These are phyloP conservation scores for Leishmania major DNA, from an alignment of 208 protist species.

Conservation along the genomic window DNA sequence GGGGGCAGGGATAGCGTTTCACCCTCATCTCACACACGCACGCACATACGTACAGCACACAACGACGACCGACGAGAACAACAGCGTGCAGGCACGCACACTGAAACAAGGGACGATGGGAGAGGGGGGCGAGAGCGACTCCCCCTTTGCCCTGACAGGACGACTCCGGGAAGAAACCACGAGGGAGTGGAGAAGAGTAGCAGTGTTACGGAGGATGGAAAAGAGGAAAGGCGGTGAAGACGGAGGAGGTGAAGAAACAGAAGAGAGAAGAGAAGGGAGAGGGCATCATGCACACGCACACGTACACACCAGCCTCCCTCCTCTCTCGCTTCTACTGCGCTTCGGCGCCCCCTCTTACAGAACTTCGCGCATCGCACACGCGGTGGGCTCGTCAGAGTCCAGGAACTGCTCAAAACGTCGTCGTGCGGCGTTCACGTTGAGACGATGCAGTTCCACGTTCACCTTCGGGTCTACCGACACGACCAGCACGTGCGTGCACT, in stretches of 20 bases:
- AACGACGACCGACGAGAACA: neutral
- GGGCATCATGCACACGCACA: neutral
- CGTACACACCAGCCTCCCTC: neutral
- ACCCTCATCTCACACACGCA: neutral
- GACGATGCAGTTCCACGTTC: constrained; percentile 78
- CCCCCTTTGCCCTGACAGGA: neutral
- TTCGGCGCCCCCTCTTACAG: constrained; percentile 31
- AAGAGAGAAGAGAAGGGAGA: neutral
- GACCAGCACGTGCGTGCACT: constrained; percentile 86
- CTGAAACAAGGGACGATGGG: neutral
- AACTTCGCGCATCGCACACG: constrained; percentile 81
- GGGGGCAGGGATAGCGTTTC: neutral
- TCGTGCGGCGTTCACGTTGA: constrained; percentile 74
- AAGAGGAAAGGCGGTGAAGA: neutral
- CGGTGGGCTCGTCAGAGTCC: constrained; percentile 62
- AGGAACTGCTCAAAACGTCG: constrained; percentile 73
- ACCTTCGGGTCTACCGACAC: constrained; percentile 74
- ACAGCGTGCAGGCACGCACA: neutral
- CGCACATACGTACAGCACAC: neutral
- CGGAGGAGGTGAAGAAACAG: neutral
- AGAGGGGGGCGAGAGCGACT: neutral
- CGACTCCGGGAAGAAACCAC: neutral
- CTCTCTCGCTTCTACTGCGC: neutral
- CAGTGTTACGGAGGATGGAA: neutral
- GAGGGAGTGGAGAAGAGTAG: neutral